Conservation (phyloP, 768 basidiomycete species). For the Mycena galopus region DNA sequence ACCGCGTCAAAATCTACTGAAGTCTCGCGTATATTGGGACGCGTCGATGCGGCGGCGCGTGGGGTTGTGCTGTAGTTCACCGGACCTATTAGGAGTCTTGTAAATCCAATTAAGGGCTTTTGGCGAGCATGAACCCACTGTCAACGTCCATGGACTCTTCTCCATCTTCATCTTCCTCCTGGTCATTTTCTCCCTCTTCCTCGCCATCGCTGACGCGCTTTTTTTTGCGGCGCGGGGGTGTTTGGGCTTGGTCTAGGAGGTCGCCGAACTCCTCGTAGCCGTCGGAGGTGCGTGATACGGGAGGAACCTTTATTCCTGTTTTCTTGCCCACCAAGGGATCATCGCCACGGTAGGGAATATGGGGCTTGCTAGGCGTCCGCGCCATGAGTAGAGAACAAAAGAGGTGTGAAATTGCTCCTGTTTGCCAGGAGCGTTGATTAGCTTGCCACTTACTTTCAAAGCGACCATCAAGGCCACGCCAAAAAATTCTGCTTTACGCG, state of each 20-base stretch:
- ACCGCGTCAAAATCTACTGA: conserved; percentile 70
- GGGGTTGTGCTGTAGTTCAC: conserved; percentile 56
- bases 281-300: conserved; percentile 80
- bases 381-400: conserved; percentile 14
- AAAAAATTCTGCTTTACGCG: no score
- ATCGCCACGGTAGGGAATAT: conserved; percentile 85
- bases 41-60: conserved; percentile 56
- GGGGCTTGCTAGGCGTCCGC: conserved; percentile 56
- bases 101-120: background rate
- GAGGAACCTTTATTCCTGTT: conserved; percentile 78
- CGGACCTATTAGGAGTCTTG: conserved; percentile 48
- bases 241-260: conserved; percentile 71
- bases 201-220: conserved; percentile 45
- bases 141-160: conserved; percentile 86
- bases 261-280: conserved; percentile 87
- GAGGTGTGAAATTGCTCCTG: background rate
- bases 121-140: conserved; percentile 60
- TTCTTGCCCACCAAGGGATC: conserved; percentile 85
- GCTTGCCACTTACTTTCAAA: no score
- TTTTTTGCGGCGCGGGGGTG: conserved; percentile 69
- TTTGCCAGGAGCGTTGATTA: background rate
- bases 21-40: conserved; percentile 62
- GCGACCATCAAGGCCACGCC: no score
- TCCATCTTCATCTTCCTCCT: conserved; percentile 61
- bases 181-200: conserved; percentile 34